These are phyloP conservation scores for Filobasidium wieringae DNA, from an alignment of 768 basidiomycete species.

Conservation along the genomic window DNA sequence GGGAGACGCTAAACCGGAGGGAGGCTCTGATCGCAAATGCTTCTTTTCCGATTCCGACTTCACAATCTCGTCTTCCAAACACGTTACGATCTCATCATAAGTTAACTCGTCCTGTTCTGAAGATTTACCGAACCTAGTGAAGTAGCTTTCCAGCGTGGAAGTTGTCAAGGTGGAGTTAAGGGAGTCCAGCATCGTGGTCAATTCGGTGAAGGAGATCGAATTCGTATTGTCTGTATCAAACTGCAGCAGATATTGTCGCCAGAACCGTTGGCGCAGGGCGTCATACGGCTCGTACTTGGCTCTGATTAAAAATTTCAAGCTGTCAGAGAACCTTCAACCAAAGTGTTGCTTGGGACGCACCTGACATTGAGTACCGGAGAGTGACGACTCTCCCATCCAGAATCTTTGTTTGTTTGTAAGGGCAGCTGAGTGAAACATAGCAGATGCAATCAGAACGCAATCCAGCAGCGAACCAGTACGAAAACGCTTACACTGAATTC, in stretches of 20 bases:
- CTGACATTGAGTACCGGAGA: conserved; percentile 58
- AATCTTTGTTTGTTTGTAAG: conserved; percentile 52
- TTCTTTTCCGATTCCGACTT: conserved; percentile 62
- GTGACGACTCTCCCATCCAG: conserved; percentile 60
- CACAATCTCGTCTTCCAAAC: conserved; percentile 71
- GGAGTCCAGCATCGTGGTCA: conserved; percentile 91
- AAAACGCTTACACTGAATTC: conserved; percentile 46
- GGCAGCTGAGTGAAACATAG: conserved; percentile 49
- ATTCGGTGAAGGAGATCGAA: conserved; percentile 65
- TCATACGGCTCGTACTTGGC: conserved; percentile 95
- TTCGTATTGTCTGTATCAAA: conserved; percentile 79
- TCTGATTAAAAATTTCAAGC: conserved; percentile 42
- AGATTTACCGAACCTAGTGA: conserved; percentile 55
- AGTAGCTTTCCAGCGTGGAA: conserved; percentile 71
- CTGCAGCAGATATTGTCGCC: conserved; percentile 74
- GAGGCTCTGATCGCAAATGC: conserved; percentile 25
- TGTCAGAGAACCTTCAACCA: conserved; percentile 5
- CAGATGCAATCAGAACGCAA: too few species aligned
- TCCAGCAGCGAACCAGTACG: background rate
- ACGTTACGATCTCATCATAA: conserved; percentile 65
- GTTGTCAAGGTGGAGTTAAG: conserved; percentile 80
- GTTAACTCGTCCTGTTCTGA: conserved; percentile 60
- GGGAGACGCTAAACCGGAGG: conserved; percentile 33
- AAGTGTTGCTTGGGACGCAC: conserved; percentile 37
- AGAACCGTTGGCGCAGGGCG: conserved; percentile 77